These are phyloP conservation scores for Geopyxis carbonaria DNA, from an alignment of 495 filamentous ascomycete species.

Conservation along the genomic window DNA sequence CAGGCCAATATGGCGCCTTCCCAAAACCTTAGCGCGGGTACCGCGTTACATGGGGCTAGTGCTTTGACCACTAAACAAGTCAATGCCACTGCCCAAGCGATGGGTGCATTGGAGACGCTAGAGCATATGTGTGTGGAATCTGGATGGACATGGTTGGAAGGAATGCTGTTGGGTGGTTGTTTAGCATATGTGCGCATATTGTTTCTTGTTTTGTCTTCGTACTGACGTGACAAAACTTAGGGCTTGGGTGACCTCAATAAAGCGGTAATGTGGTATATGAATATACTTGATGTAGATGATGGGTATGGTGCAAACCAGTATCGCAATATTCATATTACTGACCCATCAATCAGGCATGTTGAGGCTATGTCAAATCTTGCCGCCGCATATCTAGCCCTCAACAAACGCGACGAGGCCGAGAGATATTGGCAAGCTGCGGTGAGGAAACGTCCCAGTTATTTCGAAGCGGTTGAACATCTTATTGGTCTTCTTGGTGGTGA, in stretches of 20 bases:
- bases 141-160: slow-evolving; percentile 86
- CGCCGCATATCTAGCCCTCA: slow-evolving; percentile 68
- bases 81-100: slow-evolving; percentile 30
- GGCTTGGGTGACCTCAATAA: slow-evolving; percentile 68
- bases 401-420: slow-evolving; percentile 69
- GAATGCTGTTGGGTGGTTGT: slow-evolving; percentile 84
- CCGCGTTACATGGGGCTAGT: not conserved
- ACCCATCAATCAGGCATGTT: slow-evolving; percentile 50
- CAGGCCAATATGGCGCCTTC: too few species aligned
- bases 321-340: slow-evolving; percentile 13
- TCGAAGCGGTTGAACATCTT: slow-evolving; percentile 93
- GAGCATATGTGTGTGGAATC: slow-evolving; percentile 70
- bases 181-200: slow-evolving; percentile 51
- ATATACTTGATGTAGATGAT: slow-evolving; percentile 64
- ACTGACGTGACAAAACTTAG: slow-evolving; percentile 1
- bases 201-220: slow-evolving; percentile 3
- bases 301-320: slow-evolving; percentile 32
- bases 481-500: slow-evolving; percentile 72
- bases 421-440: slow-evolving; percentile 73
- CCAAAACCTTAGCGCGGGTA: not conserved
- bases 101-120: slow-evolving; percentile 59
- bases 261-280: slow-evolving; percentile 74
- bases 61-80: not conserved
- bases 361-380: slow-evolving; percentile 91
- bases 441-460: slow-evolving; percentile 68